Base-by-base conservation (phyloP, 805 yeast genomes). In the Candida coquimbonensis region DNA sequence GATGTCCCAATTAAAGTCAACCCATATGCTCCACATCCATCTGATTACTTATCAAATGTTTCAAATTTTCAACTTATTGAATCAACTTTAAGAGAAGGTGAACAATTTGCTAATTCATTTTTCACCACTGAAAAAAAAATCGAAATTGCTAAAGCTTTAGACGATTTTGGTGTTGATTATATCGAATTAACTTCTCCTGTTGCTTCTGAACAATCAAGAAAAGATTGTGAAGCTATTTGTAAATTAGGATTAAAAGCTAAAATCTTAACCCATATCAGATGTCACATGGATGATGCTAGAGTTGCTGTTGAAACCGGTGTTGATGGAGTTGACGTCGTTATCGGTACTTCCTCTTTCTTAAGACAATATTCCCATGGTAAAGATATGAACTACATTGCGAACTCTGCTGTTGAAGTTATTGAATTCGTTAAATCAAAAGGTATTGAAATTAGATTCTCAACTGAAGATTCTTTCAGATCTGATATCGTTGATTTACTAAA, bases 261-360 rank as follows among this genome's bases (percentile, higher is more conserved):
- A 74, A 88, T 93, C 53, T 78, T 91, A 56, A 91, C 99, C 42
- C 98, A 91, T 67, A 93, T 93, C 56, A 81, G 98, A 69, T 91
- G 99, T 70, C 97, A 91, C 71, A 91, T 91, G 97, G 98, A 91
- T 68, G 99, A 93, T 62, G 99, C 98, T 47, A 78, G 83, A 59
- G 87, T 93, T 49, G 99, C 99, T 7, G 99, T 91, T 40, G 93
- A 87, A 62, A 91, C 98, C 36, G 98, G 99, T 65, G 99, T 93
- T 44, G 98, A 93, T 65, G 99, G 98, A 70, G 98, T 91, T 51
- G 97, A 93, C 71, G 96, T 91, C 47, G 97, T 91, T 49, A 91
- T 91, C 67, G 98, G 98, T 53, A 91, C 98, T 21, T 90, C 97
- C 31, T 95, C 86, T 67, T 93, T 89, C 67, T 75, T 93, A 61